Conservation (phyloP, 331 rosid genomes). For the Stylosanthes scabra region DNA sequence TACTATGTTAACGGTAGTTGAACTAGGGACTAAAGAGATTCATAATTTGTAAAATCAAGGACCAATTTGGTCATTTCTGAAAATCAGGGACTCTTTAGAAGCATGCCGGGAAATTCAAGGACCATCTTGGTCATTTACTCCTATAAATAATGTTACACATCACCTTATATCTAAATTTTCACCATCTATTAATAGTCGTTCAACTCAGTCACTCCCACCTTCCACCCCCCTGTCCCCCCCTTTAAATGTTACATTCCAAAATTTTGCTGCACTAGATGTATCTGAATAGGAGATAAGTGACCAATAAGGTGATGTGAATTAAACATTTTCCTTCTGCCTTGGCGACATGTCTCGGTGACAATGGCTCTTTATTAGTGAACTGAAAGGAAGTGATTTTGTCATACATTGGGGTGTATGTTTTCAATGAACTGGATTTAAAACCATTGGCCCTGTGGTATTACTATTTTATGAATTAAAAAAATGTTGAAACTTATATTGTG, state of each 20-base stretch:
- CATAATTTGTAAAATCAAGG: too few species aligned
- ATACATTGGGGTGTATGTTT: neutral
- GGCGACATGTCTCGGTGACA: neutral
- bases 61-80: too few species aligned
- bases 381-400: neutral
- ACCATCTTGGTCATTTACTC: too few species aligned
- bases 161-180: neutral
- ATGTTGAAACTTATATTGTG: neutral
- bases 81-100: too few species aligned
- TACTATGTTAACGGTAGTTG: too few species aligned
- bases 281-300: neutral
- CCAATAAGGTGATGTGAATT: neutral
- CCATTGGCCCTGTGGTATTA: neutral
- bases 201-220: too few species aligned
- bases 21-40: too few species aligned
- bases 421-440: neutral
- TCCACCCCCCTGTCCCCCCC: neutral
- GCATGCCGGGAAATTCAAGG: too few species aligned
- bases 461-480: neutral
- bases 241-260: neutral
- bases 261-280: neutral
- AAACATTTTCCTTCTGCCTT: neutral
- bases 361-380: neutral
- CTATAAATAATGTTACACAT: neutral
- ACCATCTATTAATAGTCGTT: neutral